These are phyloP conservation scores for Thalia dealbata DNA, from an alignment of 176 grass and related monocot genomes.

Conservation along the genomic window DNA sequence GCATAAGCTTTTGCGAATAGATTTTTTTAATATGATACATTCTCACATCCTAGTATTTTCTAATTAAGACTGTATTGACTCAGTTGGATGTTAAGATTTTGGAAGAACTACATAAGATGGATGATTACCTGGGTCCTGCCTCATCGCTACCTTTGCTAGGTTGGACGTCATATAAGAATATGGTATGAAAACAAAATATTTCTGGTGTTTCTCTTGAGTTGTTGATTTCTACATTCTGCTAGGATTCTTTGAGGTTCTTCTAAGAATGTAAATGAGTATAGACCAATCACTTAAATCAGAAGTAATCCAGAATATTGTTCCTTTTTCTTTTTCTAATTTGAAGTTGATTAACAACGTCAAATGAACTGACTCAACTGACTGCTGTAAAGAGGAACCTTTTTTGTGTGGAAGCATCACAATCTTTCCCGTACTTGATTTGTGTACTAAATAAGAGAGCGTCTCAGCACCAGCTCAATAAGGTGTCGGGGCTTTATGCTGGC, in stretches of 20 bases:
- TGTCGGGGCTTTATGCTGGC: neutral
- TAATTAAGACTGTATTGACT: neutral
- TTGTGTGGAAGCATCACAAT: neutral
- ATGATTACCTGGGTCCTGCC: constrained; percentile 51
- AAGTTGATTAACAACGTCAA: neutral
- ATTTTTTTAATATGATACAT: too few relatives aligned
- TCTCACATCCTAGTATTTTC: neutral
- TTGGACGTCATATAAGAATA: constrained; percentile 47
- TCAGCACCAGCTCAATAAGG: too few relatives aligned
- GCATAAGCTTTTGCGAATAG: neutral
- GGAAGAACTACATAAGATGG: constrained; percentile 44
- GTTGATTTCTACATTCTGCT: neutral
- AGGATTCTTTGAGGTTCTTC: neutral
- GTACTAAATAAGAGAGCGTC: neutral
- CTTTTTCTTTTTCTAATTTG: neutral
- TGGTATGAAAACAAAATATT: constrained; percentile 32
- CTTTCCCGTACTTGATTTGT: neutral
- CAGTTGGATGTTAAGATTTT: constrained; percentile 39
- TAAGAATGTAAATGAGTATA: neutral
- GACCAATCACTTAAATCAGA: neutral
- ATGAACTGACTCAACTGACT: too few relatives aligned
- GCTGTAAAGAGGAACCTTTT: too few relatives aligned
- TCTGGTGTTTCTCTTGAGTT: neutral
- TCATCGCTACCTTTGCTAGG: constrained; percentile 50
- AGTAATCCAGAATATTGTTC: neutral